Percentiles rank a stretch among this genome's conserved stretches.
phyloP scores from a whole-genome alignment of 306 rosid species.

The Corylus avellana region DNA sequence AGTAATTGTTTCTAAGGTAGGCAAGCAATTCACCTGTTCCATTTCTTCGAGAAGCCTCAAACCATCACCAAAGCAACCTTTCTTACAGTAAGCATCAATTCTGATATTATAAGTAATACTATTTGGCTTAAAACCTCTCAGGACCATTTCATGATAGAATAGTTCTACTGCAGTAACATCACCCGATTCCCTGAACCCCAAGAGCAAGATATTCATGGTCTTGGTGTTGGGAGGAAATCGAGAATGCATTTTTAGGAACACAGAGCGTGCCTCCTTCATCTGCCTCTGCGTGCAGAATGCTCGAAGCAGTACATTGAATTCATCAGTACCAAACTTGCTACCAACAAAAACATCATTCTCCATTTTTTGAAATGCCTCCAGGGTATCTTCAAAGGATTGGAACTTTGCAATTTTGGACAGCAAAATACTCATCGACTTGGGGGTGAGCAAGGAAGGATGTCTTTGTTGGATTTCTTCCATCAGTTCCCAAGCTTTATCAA shows the following conservation, averaged over 20 bases:
- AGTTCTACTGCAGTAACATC: conserved; percentile 76
- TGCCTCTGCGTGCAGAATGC: conserved; percentile 78
- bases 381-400: conserved; percentile 64
- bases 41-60: conserved; percentile 77
- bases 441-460: conserved; percentile 63
- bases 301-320: conserved; percentile 73
- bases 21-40: conserved; percentile 48
- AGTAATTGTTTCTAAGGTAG: conserved; percentile 66
- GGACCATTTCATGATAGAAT: conserved; percentile 82
- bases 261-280: conserved; percentile 85
- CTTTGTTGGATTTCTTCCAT: conserved; percentile 37
- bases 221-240: conserved; percentile 61
- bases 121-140: conserved; percentile 75
- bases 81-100: conserved; percentile 84
- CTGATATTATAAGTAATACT: conserved; percentile 64
- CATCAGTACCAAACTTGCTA: conserved; percentile 62
- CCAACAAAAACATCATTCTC: conserved; percentile 62
- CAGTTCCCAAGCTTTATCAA: conserved; percentile 72
- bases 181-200: conserved; percentile 89
- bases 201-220: conserved; percentile 86
- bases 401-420: conserved; percentile 71
- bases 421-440: conserved; percentile 87
- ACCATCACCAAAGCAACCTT: conserved; percentile 67
- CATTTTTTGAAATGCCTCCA: conserved; percentile 70
- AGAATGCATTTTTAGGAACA: conserved; percentile 60